These are phyloP conservation scores for Phylloporus arenicola DNA, from an alignment of 768 basidiomycete species.

Conservation along the genomic window DNA sequence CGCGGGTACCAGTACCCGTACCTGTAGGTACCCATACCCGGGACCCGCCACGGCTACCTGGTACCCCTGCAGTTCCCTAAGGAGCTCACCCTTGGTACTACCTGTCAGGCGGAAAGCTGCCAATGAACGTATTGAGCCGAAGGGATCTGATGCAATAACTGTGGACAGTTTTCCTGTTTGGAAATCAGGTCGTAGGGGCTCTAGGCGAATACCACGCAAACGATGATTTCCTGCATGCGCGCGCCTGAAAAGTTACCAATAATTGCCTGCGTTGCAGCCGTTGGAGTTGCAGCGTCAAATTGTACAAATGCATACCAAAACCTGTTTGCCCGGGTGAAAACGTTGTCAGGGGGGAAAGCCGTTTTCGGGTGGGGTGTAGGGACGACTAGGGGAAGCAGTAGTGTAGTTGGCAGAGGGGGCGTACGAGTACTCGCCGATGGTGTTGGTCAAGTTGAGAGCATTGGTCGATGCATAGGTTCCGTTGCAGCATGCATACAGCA, in stretches of 20 bases:
- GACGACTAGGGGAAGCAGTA: too few relatives aligned
- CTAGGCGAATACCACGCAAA: slow-evolving; percentile 86
- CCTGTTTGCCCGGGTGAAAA: slow-evolving; percentile 12
- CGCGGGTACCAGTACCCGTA: too few relatives aligned
- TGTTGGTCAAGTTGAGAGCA: too few relatives aligned
- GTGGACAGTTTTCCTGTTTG: slow-evolving; percentile 85
- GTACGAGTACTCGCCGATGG: too few relatives aligned
- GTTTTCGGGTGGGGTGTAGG: too few relatives aligned
- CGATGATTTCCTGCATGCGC: slow-evolving; percentile 89
- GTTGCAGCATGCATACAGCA: too few relatives aligned
- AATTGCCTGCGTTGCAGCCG: slow-evolving; percentile 74
- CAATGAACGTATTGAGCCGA: slow-evolving; percentile 87
- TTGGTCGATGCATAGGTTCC: too few relatives aligned
- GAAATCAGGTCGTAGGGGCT: slow-evolving; percentile 83
- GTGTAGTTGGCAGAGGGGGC: too few relatives aligned
- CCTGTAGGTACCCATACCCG: too few relatives aligned
- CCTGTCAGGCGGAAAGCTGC: slow-evolving; percentile 93
- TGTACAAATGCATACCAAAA: slow-evolving; percentile 85
- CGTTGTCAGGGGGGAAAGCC: slow-evolving; percentile 5
- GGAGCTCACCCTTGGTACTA: slow-evolving; percentile 88
- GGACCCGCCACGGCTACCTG: too few relatives aligned
- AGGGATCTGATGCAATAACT: slow-evolving; percentile 79
- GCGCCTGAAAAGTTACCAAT: slow-evolving; percentile 96
- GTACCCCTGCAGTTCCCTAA: too few relatives aligned
- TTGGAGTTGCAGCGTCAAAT: slow-evolving; percentile 89